phyloP scores from a whole-genome alignment of 495 filamentous ascomycete species.

The Hypoxylon rickii region DNA sequence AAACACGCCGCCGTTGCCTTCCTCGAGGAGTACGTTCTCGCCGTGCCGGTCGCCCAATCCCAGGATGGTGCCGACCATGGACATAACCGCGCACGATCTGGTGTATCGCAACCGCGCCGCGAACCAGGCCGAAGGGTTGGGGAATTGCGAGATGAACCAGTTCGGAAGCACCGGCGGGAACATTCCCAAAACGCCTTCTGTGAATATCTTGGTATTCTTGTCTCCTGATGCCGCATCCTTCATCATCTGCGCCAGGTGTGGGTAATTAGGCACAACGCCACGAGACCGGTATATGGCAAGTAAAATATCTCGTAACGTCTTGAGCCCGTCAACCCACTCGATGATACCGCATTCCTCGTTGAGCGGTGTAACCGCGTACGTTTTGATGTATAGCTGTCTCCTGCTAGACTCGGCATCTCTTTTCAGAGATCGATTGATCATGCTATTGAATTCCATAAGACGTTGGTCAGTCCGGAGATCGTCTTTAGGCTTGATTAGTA shows the following conservation, averaged over 20 bases:
- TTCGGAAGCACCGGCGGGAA: slow-evolving; percentile 85
- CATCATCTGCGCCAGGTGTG: slow-evolving; percentile 50
- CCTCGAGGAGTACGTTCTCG: slow-evolving; percentile 95
- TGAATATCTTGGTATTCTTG: slow-evolving; percentile 66
- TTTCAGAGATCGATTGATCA: slow-evolving; percentile 94
- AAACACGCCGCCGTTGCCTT: slow-evolving; percentile 89
- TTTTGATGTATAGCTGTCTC: slow-evolving; percentile 84
- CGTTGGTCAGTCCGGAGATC: slow-evolving; percentile 96
- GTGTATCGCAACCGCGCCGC: slow-evolving; percentile 88
- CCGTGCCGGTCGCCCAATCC: slow-evolving; percentile 97
- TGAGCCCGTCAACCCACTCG: slow-evolving; percentile 98
- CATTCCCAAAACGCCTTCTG: slow-evolving; percentile 63
- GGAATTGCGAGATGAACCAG: slow-evolving; percentile 96
- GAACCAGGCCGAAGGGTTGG: slow-evolving; percentile 91
- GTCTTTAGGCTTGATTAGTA: slow-evolving; percentile 97
- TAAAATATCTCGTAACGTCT: slow-evolving; percentile 90
- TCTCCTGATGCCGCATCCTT: slow-evolving; percentile 49
- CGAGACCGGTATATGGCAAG: slow-evolving; percentile 74
- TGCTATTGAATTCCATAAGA: slow-evolving; percentile 97
- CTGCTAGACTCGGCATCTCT: slow-evolving; percentile 87
- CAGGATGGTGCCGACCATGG: slow-evolving; percentile 92
- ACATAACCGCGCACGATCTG: slow-evolving; percentile 94
- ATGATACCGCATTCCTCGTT: slow-evolving; percentile 98
- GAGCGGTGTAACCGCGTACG: slow-evolving; percentile 92
- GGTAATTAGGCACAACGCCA: slow-evolving; percentile 60